Base-by-base conservation (phyloP, 345 rosid species). In the Melastoma malabathricum region DNA sequence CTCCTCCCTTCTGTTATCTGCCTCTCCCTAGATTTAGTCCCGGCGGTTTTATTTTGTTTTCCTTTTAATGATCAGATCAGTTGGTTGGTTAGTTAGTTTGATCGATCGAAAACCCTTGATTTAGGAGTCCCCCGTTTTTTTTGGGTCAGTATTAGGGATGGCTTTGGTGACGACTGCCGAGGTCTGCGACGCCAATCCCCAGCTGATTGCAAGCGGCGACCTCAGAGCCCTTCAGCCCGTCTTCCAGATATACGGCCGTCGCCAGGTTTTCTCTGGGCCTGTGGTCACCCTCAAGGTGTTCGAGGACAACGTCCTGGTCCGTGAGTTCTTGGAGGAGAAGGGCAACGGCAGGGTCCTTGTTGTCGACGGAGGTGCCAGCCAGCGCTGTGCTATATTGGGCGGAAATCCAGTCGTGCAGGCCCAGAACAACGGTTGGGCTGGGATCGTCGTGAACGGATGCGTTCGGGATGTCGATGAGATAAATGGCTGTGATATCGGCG, bases 401-500 rank as follows among this genome's bases (percentile, higher is more conserved):
- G 67, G 67, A 20, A 63, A 63, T 45, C 67, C 67, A 4, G 67
- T 63, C 4, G 67, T 63, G 43, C 67, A 63, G 52, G 67, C 67
- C 4, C 80, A 75, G 71, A 75, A 75, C 51, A 75, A 75, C 10
- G 80, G 80, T 1, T 75, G 80, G 80, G 67, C 80, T 2, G 80
- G 80, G 18, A 71, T 75, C 29, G 66, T 75, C 19, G 80, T 75
- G 19, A 75, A 75, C 52, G 80, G 80, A 18, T 75, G 80, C 46
- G 63, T 75, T 27, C 57, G 80, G 50, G 76, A 75, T 54, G 80
- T 66, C 0, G 80, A 75, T 20, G 80, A 75, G 71, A 75, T 71
- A 49, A 75, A 71, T 4, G 80, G 80, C 9, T 75, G 80, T 15
- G 80, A 75, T 20, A 71, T 75, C 47, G 80, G 80, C 15, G 76